Evolutionary conservation across 495 filamentous ascomycete genomes (phyloP).

Genomic region (Lichina pygmaea): DNA sequence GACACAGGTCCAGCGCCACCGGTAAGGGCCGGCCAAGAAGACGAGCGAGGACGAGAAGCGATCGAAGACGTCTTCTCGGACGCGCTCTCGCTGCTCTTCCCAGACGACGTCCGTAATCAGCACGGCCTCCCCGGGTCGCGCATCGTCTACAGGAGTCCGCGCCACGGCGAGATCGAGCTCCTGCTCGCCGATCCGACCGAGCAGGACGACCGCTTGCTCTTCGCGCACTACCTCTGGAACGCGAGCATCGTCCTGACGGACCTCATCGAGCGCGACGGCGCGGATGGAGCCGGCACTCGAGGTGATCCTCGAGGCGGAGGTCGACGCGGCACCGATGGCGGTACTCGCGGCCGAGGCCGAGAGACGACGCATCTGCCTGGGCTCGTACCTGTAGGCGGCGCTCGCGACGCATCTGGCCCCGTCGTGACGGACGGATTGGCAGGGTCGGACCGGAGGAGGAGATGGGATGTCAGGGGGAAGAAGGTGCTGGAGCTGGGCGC

Average conservation of each 20-base stretch:
- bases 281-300: not conserved
- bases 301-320: conserved; percentile 2
- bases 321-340: not conserved
- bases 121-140: conserved; percentile 45
- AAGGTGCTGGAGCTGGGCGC: conserved; percentile 32
- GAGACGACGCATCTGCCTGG: no score
- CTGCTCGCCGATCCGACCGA: conserved; percentile 24
- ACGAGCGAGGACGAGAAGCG: not conserved
- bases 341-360: not conserved
- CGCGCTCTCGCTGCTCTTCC: conserved; percentile 44
- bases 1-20: no score
- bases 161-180: conserved; percentile 25
- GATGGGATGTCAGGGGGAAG: conserved; percentile 24
- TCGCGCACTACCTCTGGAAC: conserved; percentile 76
- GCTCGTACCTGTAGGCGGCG: no score
- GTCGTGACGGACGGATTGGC: no score
- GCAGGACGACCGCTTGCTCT: conserved; percentile 33
- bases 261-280: conserved; percentile 23
- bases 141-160: conserved; percentile 38
- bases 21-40: no score
- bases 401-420: no score
- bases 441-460: not conserved
- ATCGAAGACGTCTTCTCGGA: conserved; percentile 39
- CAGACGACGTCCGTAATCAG: conserved; percentile 42
- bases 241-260: conserved; percentile 46